Evolutionary conservation across 2,329 filamentous ascomycete genomes (phyloP), one percentile per base, ranked within the genome.

Genomic region (Amauroascus niger): DNA sequence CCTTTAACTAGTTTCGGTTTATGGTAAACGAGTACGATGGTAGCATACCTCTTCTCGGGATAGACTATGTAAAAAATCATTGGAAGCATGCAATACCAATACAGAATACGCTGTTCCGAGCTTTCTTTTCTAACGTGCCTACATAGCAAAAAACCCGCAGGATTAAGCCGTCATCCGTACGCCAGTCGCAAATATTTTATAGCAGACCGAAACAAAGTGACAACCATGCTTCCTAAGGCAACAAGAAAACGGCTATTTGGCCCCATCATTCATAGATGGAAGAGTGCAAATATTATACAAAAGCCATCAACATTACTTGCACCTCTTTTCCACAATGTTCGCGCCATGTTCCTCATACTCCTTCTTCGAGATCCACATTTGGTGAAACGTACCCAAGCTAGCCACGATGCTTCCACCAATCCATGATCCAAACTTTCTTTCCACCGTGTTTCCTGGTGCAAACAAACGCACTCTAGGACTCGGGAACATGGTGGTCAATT

Each of bases 361-460:
- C 76, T 95, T 95, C 71, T 83, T 88, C 22, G 86, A 91, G 63
- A 98, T 94, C 93, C 93, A 98, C 86, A 98, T 91, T 76, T 98
- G 93, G 74, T 98, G 93, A 73, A 98, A 98, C 13, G 90, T 95
- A 8, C 94, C 94, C 72, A 98, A 71, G 70, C 90, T 96, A 6
- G 88, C 90, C 61, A 98, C 75, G 62, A 98, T 96, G 71, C 89
- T 96, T 44, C 93, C 93, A 45, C 94, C 93, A 61, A 98, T 89
- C 91, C 93, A 98, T 48, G 87, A 84, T 20, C 88, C 90, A 69
- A 95, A 97, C 60, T 89, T 86, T 52, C 94, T 77, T 77, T 98
- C 94, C 35, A 85, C 87, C 0, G 87, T 87, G 63, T 91, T 82
- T 16, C 88, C 88, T 0, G 89, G 85, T 0, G 93, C 88, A 62